phyloP scores from a whole-genome alignment of 345 rosid genomes.

The Draba incana region DNA sequence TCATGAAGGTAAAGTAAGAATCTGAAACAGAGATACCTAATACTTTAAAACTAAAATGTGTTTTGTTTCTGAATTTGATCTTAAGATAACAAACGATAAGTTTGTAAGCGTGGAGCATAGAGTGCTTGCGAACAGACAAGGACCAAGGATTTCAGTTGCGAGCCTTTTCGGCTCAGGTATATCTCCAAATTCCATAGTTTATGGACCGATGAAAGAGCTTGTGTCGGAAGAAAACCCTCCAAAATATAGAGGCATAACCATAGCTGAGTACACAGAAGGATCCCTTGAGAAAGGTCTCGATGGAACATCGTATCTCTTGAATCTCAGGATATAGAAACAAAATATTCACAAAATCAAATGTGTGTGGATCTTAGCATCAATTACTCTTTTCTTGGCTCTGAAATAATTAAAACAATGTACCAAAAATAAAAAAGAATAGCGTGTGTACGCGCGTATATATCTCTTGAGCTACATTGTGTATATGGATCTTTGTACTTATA shows the following conservation, averaged over 20 bases:
- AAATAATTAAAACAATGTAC: conserved; percentile 4
- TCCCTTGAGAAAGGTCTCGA: conserved; percentile 37
- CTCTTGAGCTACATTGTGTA: conserved; percentile 11
- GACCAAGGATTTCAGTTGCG: conserved; percentile 52
- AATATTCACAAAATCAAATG: not conserved
- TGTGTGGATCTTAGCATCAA: not conserved
- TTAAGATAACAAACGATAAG: conserved; percentile 46
- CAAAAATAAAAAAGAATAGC: conserved; percentile 8
- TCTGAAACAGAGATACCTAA: not conserved
- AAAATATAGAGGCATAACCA: conserved; percentile 33
- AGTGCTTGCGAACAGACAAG: conserved; percentile 40
- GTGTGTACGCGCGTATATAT: not conserved
- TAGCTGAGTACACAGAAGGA: conserved; percentile 27
- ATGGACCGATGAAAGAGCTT: conserved; percentile 53
- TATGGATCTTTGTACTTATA: conserved; percentile 6
- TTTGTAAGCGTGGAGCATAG: conserved; percentile 49
- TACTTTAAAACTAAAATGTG: not conserved
- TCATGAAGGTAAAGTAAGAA: conserved; percentile 40
- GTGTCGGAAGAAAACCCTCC: conserved; percentile 50
- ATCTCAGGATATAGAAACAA: conserved; percentile 40
- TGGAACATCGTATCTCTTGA: conserved; percentile 34
- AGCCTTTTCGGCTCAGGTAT: conserved; percentile 39
- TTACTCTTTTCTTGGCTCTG: conserved; percentile 21
- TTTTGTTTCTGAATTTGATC: not conserved
- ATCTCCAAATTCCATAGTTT: conserved; percentile 1